Evolutionary conservation across 2,329 filamentous ascomycete species (phyloP), one percentile per base, ranked within the genome.

Genomic region (Cordyceps pruinosa): DNA sequence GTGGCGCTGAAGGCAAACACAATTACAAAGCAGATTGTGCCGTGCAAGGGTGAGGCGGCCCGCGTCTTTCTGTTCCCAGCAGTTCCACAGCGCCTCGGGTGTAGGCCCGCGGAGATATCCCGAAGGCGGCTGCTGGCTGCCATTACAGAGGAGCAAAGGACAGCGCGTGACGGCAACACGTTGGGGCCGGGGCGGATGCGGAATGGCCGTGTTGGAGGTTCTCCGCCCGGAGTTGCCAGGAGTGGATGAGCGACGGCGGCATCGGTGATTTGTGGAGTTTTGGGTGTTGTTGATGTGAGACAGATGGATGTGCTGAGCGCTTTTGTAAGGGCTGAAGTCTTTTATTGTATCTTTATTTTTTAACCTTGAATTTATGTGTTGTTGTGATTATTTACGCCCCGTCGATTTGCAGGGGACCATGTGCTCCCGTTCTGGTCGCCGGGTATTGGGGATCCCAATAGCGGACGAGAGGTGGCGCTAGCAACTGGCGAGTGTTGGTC

Each of bases 181-280:
- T 37, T 46, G 42, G 21, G 13, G 41, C 19, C 41, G 41, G 51
- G 39, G 41, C 30, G 17, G 44, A 30, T 30, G 44, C 44, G 52
- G 52, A 55, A 25, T 55, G 52, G 52, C 52, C 52, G 52, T 19
- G 42, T 48, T 47, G 34, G 44, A 48, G 5, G n/a, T 23, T 8
- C 23, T 12, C 15, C 13, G 23, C 5, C 48, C 52, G 52, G 52
- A 55, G 52, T 23, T 55, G 52, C 52, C 52, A 23, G 21, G 52
- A 56, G 32, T 47, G 52, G 42, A 41, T 48, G 30, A 21, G 8
- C 42, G 32, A 48, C 21, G 30, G 6, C 5, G n/a, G 26, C 15
- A 12, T n/a, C n/a, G n/a, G n/a, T 42, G 52, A 55, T 55, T 47
- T 37, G 25, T 48, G 52, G 52, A 48, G 25, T 23, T 32, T 56